These are phyloP conservation scores for Vigna nakashimae DNA, from an alignment of 306 rosid genomes.

Conservation along the genomic window DNA sequence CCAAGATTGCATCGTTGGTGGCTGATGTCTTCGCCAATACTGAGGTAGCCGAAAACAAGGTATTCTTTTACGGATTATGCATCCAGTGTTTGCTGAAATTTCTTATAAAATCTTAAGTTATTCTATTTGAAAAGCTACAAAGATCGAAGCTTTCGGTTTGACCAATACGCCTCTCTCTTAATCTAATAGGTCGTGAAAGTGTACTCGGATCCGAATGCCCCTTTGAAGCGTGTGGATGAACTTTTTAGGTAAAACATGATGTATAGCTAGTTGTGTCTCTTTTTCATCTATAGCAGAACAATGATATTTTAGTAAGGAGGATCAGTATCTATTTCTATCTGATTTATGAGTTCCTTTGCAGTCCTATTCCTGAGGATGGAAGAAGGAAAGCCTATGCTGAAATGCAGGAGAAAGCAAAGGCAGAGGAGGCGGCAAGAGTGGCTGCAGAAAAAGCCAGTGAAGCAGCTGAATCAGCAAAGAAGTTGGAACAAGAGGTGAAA, in stretches of 20 bases:
- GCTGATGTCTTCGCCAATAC: constrained; percentile 94
- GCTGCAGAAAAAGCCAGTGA: constrained; percentile 66
- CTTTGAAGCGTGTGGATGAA: constrained; percentile 68
- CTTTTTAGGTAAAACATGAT: constrained; percentile 70
- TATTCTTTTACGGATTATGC: constrained; percentile 37
- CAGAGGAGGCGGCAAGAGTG: constrained; percentile 79
- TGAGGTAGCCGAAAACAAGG: constrained; percentile 92
- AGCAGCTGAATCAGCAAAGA: constrained; percentile 66
- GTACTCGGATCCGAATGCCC: constrained; percentile 74
- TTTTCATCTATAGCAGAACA: constrained; percentile 1
- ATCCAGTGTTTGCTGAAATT: background rate
- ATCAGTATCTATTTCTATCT: background rate
- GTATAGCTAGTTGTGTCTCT: constrained; percentile 4
- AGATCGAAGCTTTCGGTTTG: constrained; percentile 25
- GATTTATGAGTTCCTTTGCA: constrained; percentile 43
- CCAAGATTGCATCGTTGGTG: constrained; percentile 83
- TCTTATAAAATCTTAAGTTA: too few relatives aligned
- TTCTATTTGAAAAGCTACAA: too few relatives aligned
- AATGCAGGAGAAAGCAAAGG: constrained; percentile 66
- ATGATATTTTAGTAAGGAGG: background rate
- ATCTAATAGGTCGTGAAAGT: constrained; percentile 77
- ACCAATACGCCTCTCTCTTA: background rate
- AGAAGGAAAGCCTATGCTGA: constrained; percentile 87
- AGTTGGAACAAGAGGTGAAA: constrained; percentile 63
- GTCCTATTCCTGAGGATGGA: constrained; percentile 86